A percentile compares a stretch with the other conserved stretches of the same genome.
phyloP scores from a whole-genome alignment of 2,329 filamentous ascomycete genomes.

The Trichoderma atrobrunneum region DNA sequence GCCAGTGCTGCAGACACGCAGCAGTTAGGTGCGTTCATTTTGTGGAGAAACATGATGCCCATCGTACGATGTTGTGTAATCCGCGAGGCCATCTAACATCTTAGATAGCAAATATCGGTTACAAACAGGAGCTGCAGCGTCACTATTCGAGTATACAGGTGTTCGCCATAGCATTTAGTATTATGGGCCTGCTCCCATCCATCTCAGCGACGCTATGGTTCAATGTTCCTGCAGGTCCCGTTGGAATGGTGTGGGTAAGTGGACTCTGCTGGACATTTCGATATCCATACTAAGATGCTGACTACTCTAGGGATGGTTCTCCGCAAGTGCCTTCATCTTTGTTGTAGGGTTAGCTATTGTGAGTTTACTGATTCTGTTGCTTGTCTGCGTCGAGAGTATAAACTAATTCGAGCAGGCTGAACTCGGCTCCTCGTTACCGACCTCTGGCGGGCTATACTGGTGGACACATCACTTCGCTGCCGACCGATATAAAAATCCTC shows the following conservation, averaged over 20 bases:
- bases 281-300: neutral
- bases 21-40: neutral
- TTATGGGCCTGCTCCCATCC: neutral
- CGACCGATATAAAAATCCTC: neutral
- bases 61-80: neutral
- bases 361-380: neutral
- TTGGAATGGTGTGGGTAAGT: conserved; percentile 9
- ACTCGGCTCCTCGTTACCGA: neutral
- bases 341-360: neutral
- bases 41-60: neutral
- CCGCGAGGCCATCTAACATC: neutral
- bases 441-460: conserved; percentile 4
- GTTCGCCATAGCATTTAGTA: conserved; percentile 4
- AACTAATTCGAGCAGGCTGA: neutral
- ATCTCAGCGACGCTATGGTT: conserved; percentile 4
- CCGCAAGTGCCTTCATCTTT: conserved; percentile 2
- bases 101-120: neutral
- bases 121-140: neutral
- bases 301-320: conserved; percentile 2
- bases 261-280: no score
- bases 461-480: conserved; percentile 4
- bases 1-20: neutral
- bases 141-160: neutral
- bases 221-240: neutral
- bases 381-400: neutral